Conservation (phyloP, 1,284 basidiomycete genomes). For the Vanrija sp. region DNA sequence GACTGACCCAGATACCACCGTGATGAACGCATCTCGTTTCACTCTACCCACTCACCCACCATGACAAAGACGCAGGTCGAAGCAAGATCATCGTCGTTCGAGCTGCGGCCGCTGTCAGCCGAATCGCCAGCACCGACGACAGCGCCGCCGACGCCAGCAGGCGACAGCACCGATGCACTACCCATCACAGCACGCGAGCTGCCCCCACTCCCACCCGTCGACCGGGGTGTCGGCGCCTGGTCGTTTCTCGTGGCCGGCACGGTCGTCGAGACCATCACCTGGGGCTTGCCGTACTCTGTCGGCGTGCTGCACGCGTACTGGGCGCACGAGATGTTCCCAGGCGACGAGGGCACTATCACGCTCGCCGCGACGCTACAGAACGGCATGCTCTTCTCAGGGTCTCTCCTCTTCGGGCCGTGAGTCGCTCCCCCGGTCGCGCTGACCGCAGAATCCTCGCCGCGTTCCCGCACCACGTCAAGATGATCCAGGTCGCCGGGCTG, state of each 20-base stretch:
- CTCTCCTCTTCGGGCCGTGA: conserved; percentile 38
- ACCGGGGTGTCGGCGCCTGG: conserved; percentile 41
- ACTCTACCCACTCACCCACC: too few species aligned
- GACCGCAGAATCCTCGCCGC: conserved; percentile 27
- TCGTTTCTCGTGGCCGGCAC: conserved; percentile 40
- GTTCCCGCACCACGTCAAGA: conserved; percentile 27
- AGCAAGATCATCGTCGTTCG: too few species aligned
- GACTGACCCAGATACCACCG: too few species aligned
- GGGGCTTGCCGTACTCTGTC: conserved; percentile 44
- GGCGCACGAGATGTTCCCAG: conserved; percentile 39
- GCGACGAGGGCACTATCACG: conserved; percentile 31
- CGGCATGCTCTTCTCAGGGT: conserved; percentile 40
- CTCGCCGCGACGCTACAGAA: conserved; percentile 44
- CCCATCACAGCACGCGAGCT: background rate
- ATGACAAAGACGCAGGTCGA: too few species aligned
- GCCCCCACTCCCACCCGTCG: conserved; percentile 32
- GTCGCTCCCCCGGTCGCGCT: conserved; percentile 14
- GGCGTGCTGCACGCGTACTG: conserved; percentile 45
- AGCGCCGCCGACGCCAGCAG: too few species aligned
- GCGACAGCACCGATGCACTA: background rate
- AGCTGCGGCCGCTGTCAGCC: too few species aligned
- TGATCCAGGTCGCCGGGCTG: conserved; percentile 31
- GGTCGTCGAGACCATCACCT: conserved; percentile 38
- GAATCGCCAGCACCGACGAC: too few species aligned
- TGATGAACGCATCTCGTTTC: too few species aligned